Percentiles rank a stretch among this genome's conserved stretches.
Evolutionary conservation across 192 early-diverging fungal species (phyloP).

Genomic region (Anaeromyces robustus): DNA sequence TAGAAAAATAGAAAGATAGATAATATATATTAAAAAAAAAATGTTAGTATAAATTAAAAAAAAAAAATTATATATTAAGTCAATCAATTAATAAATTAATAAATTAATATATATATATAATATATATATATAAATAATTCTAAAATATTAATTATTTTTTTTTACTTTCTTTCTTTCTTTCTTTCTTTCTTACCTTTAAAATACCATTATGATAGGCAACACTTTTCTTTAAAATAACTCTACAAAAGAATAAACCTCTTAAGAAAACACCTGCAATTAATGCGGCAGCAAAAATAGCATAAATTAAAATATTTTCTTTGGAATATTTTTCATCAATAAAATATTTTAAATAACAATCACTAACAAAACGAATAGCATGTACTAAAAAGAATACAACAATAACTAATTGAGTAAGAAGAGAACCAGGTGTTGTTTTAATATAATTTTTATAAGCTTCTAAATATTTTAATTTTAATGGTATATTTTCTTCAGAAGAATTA

Average conservation of each 20-base stretch:
- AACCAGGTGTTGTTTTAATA: conserved; percentile 18
- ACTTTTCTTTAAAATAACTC: background rate
- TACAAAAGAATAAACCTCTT: conserved; percentile 10
- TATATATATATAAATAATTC: too few species aligned
- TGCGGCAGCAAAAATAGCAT: conserved; percentile 4
- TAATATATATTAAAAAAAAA: too few species aligned
- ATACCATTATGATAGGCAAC: conserved; percentile 15
- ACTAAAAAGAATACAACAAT: conserved; percentile 35
- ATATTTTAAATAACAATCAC: conserved; percentile 23
- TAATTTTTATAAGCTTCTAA: conserved; percentile 18
- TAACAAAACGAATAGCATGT: conserved; percentile 41
- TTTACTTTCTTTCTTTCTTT: too few species aligned
- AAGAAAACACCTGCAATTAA: conserved; percentile 9
- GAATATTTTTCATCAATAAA: background rate
- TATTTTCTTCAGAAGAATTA: background rate
- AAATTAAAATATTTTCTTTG: background rate
- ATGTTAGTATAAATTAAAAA: too few species aligned
- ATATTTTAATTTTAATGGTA: background rate
- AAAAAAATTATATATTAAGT: too few species aligned
- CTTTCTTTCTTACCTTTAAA: background rate
- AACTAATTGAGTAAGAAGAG: conserved; percentile 22
- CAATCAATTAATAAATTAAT: too few species aligned
- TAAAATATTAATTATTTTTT: too few species aligned
- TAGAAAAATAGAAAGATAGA: too few species aligned
- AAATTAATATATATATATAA: too few species aligned